Percentiles rank a stretch among this genome's conserved stretches.
Evolutionary conservation across 75 land plant genomes (phyloP).

Genomic region (Adiantum capillusveneris): DNA sequence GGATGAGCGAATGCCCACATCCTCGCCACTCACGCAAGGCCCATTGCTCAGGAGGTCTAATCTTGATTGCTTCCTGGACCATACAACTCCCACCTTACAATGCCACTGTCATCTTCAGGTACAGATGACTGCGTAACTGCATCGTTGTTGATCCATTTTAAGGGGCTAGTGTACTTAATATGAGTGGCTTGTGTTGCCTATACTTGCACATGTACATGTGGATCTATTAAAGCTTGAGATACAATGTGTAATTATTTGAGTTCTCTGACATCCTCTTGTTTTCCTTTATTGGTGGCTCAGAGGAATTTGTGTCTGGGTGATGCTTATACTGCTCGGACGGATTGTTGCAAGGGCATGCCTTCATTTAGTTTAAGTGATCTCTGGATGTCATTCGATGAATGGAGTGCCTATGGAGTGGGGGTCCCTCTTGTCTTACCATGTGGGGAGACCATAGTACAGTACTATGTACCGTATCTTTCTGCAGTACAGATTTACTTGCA

Average conservation of each 20-base stretch:
- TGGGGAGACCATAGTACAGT: conserved; percentile 36
- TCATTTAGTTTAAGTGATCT: conserved; percentile 58
- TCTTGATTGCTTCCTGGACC: not conserved
- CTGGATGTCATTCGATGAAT: conserved; percentile 75
- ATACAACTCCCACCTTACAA: not conserved
- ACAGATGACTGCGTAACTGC: no score
- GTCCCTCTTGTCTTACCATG: conserved; percentile 28
- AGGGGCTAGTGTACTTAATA: no score
- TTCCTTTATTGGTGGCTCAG: not conserved
- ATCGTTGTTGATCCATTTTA: no score
- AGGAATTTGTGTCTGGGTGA: not conserved
- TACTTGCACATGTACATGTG: not conserved
- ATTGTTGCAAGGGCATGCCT: not conserved
- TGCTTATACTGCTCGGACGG: not conserved
- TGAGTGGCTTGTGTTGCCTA: no score
- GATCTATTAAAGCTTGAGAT: no score
- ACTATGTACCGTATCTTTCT: conserved; percentile 43
- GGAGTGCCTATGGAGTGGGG: conserved; percentile 62
- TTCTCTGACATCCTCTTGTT: not conserved
- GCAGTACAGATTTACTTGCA: conserved; percentile 39
- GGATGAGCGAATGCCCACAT: no score
- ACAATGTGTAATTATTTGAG: no score
- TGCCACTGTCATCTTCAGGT: not conserved
- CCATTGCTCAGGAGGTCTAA: no score
- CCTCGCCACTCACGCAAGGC: no score